Base-by-base conservation (phyloP, 257 asterid genomes). In the Solanum chiquidenum region DNA sequence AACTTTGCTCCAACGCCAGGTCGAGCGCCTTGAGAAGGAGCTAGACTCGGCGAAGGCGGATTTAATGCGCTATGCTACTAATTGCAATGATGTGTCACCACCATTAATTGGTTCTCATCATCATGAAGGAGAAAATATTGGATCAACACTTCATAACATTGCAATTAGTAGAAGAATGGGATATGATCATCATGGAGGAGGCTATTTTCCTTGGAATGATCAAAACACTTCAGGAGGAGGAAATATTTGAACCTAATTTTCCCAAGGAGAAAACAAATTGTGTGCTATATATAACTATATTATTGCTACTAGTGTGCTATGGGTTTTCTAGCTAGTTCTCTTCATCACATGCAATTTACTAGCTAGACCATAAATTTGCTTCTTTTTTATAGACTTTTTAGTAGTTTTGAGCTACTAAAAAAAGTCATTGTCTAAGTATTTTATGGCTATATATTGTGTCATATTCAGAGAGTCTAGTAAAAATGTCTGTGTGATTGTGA, bases 21-120 rank as follows among this genome's bases (percentile, higher is more conserved):
- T 90, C 21, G 92, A 90, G 60, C 77, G 90, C 85, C 93, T 91
- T 10, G 91, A 91, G 20, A 91, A 91, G 85, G 93, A 91, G 85
- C 93, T 91, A 3, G 91, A 91, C 12, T 86, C 90, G 0, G 92
- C 92, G 0, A 91, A 90, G 35, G 88, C 93, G 0, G 92, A 92
- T 27, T 64, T 92, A 60, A 88, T 90, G 27, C 93, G 92, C 29
- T 92, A 55, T 3, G 66, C 93, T 55, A 0, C 64, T 6, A 55
- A 49, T 49, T 49, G 58, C 58, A 49, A 55, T 55, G 64, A 55
- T 55, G 9, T 20, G 25, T 55, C 64, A 55, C 64, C 23, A 55
- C n/a, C 64, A 55, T 55, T 55, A 18, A 55, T 55, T 55, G 64
- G n/a, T 16, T 14, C 23, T 49, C 23, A 14, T 25, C 84, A 88